Percentiles rank a stretch among this genome's conserved stretches.
Evolutionary conservation across 2,329 filamentous ascomycete genomes (phyloP).

Genomic region (Elsinoe batatas): DNA sequence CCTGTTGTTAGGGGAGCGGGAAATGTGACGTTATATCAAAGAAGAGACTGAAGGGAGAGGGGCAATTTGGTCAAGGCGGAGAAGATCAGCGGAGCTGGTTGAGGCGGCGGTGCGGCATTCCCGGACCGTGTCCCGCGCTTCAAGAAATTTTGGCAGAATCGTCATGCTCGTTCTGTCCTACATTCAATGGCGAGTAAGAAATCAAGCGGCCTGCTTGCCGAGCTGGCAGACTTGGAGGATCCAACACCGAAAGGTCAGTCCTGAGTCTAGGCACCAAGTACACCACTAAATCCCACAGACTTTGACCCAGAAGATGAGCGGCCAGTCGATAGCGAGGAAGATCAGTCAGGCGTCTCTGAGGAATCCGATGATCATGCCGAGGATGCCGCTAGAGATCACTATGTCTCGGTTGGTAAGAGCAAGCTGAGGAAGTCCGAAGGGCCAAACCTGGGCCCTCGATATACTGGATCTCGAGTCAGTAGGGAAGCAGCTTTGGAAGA

Average conservation of each 20-base stretch:
- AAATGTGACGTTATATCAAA: too few relatives aligned
- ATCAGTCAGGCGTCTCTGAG: conserved; percentile 40
- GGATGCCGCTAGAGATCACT: conserved; percentile 71
- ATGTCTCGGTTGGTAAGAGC: conserved; percentile 72
- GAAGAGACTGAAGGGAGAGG: background rate
- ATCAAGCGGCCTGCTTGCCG: conserved; percentile 14
- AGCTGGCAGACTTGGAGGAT: conserved; percentile 23
- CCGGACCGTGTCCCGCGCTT: background rate
- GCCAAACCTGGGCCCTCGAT: conserved; percentile 63
- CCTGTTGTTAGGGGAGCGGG: too few relatives aligned
- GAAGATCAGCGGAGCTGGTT: background rate
- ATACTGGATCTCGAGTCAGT: conserved; percentile 66
- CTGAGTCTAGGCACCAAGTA: background rate
- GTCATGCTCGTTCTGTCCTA: background rate
- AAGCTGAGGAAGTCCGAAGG: conserved; percentile 67
- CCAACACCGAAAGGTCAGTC: conserved; percentile 23
- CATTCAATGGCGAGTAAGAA: conserved; percentile 14
- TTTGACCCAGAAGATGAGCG: conserved; percentile 66
- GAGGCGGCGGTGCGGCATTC: background rate
- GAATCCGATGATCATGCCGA: conserved; percentile 34
- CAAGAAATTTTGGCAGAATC: conserved; percentile 8
- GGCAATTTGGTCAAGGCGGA: background rate
- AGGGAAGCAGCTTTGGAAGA: conserved; percentile 53
- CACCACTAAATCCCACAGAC: conserved; percentile 42
- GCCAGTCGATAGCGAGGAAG: conserved; percentile 46